Evolutionary conservation across 495 filamentous ascomycete genomes (phyloP), one percentile per base, ranked within the genome.

Genomic region (Penicillium lagena): DNA sequence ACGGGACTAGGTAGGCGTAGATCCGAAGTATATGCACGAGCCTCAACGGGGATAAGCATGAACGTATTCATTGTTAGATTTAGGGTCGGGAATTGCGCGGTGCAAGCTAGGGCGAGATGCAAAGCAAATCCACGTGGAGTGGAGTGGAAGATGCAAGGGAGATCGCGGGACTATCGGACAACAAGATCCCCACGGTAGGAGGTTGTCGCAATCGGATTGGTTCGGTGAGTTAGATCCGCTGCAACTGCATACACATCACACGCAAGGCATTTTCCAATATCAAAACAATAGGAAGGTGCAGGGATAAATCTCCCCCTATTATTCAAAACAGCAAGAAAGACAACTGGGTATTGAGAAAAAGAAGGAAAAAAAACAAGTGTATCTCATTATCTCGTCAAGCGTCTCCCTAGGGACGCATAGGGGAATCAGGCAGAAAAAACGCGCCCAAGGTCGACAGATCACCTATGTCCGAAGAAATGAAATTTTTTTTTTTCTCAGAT

Each of bases 221-320:
- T 22, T 3, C 22, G 22, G 2, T 6, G 22, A 4, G 22, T 22
- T 22, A 22, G 22, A 22, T 22, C 22, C 22, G 6, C 22, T 22
- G 22, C 8, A 27, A 39, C 14, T 28, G 39, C 47, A 11, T 29
- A 53, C 42, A 50, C 29, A 51, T 55, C 54, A 55, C 35, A 60
- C 42, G 57, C 57, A 60, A 60, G 57, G 57, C 50, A 55, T 35
- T 12, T 17, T 30, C 29, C 54, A 57, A 52, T 50, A 48, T 45
- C 45, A 39, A 42, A 28, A 32, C 29, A 12, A 30, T 17, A 43
- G 40, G 46, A 35, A 22, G 29, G 50, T 29, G 35, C 36, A 31
- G 40, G 41, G 37, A 39, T 35, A 37, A 22, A 22, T 22, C 17
- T 17, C 22, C 22, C 22, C 22, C 22, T 22, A 22, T 22, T 22